Evolutionary conservation across 164 flowering plant species (phyloP), one percentile per base, ranked within the genome.

Genomic region (Kingdonia uniflora): DNA sequence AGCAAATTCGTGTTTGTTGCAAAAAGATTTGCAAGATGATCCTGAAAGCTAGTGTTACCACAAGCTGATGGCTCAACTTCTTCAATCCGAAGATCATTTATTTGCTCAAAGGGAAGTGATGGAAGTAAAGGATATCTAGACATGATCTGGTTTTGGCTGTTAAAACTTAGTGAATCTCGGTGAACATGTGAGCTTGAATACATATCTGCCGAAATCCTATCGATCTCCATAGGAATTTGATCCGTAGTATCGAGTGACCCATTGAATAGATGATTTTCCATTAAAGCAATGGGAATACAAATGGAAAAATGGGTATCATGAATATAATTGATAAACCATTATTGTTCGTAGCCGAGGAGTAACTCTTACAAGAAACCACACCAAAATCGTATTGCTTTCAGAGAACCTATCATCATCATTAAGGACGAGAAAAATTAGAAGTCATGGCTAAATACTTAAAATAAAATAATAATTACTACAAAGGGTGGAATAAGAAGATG

Each of bases 211-310:
- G 66, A 51, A 19, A 57, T 51, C 46, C 69, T 76, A 57, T 77
- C 75, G 11, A 65, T 41, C 25, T 53, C 55, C 23, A 67, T 14
- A 45, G 72, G 45, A 62, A 65, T 64, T 51, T 25, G 71, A 56
- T 35, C 60, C 14, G 55, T 23, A 46, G 56, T 46, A 11, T 60
- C 59, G 5, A 46, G 17, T 14, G 72, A 56, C 2, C 52, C 19
- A 49, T 60, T 58, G 38, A 63, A 62, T 12, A 55, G 59, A 44
- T 62, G 66, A 47, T 68, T 72, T 42, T 77, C 84, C 76, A 74
- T 73, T 19, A 10, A 52, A n/a, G 29, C 19, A 14, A 20, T 13
- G 3, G 58, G 19, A 10, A 24, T 21, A 38, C 22, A 53, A 6
- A 49, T 10, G 21, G n/a, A 53, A 17, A 42, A 40, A 46, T 55